A percentile compares a stretch with the other conserved stretches of the same genome.
phyloP scores from a whole-genome alignment of 495 filamentous ascomycete genomes.

The Trichoderma erinaceum region DNA sequence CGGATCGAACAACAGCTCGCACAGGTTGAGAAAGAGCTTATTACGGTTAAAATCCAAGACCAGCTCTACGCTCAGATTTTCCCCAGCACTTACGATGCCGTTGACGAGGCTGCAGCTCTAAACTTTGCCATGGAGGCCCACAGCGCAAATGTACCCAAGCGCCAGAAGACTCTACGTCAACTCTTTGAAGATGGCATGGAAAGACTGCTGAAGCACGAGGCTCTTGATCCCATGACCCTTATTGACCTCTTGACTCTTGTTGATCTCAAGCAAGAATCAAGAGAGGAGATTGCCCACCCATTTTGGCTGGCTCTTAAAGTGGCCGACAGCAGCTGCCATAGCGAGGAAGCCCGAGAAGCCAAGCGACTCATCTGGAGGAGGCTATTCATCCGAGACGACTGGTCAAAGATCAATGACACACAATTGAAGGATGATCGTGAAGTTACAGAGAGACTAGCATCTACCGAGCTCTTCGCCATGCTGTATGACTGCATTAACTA shows the following conservation, averaged over 20 bases:
- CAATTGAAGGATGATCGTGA: constrained; percentile 45
- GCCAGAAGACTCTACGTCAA: constrained; percentile 56
- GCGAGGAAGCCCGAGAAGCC: constrained; percentile 47
- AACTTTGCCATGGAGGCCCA: constrained; percentile 68
- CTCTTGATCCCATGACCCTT: constrained; percentile 58
- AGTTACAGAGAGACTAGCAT: constrained; percentile 37
- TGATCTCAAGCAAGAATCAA: constrained; percentile 36
- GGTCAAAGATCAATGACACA: constrained; percentile 55
- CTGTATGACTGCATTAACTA: constrained; percentile 39
- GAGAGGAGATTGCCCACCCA: constrained; percentile 39
- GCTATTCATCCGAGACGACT: constrained; percentile 72
- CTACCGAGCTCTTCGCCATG: constrained; percentile 46
- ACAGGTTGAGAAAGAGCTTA: constrained; percentile 54
- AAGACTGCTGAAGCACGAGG: constrained; percentile 60
- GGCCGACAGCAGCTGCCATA: constrained; percentile 50
- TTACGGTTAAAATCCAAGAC: constrained; percentile 67
- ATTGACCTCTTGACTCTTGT: constrained; percentile 81
- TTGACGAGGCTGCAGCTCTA: constrained; percentile 71
- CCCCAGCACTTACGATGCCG: constrained; percentile 54
- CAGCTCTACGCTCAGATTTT: constrained; percentile 51
- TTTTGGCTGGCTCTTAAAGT: constrained; percentile 70
- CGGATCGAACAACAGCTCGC: constrained; percentile 32
- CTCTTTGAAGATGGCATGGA: constrained; percentile 59
- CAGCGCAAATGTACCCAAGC: constrained; percentile 47
- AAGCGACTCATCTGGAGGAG: constrained; percentile 79